phyloP scores from a whole-genome alignment of 345 rosid genomes.

The Citrus mangshanensis region DNA sequence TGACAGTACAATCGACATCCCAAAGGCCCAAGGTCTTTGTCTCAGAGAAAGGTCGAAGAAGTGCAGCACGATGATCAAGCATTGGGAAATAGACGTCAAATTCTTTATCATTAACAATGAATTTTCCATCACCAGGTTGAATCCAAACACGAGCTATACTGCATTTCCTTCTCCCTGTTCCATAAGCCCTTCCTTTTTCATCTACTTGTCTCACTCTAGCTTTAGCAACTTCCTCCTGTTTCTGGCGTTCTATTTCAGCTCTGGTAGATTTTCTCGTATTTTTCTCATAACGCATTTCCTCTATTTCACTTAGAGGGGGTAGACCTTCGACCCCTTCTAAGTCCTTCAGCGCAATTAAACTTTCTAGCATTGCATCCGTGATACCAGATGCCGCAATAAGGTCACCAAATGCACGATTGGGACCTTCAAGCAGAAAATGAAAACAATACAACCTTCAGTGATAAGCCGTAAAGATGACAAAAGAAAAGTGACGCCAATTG shows the following conservation, averaged over 20 bases:
- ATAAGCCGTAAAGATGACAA: neutral
- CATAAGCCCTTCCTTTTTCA: constrained; percentile 87
- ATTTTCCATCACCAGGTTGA: constrained; percentile 83
- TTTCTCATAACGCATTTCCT: constrained; percentile 68
- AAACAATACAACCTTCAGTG: constrained; percentile 12
- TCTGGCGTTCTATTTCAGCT: constrained; percentile 80
- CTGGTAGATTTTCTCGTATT: constrained; percentile 62
- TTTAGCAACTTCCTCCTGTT: constrained; percentile 85
- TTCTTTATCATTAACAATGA: constrained; percentile 69
- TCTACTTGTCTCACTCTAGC: constrained; percentile 87
- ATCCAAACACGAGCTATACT: constrained; percentile 95
- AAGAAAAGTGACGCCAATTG: neutral
- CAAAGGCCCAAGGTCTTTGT: constrained; percentile 97
- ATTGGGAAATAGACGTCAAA: constrained; percentile 88
- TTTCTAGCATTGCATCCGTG: constrained; percentile 89
- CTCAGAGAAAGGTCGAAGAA: constrained; percentile 89
- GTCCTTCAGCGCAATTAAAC: constrained; percentile 82
- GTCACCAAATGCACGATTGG: constrained; percentile 91
- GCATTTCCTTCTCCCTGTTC: constrained; percentile 95
- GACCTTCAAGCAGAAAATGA: constrained; percentile 45
- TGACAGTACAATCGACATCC: constrained; percentile 81
- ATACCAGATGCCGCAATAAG: constrained; percentile 89
- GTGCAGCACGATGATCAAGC: constrained; percentile 95
- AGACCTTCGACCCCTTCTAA: constrained; percentile 80
- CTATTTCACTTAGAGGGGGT: constrained; percentile 84